Percentiles rank a stretch among this genome's conserved stretches.
Conservation (phyloP, 768 basidiomycete species). For the Heimioporus sp. region DNA sequence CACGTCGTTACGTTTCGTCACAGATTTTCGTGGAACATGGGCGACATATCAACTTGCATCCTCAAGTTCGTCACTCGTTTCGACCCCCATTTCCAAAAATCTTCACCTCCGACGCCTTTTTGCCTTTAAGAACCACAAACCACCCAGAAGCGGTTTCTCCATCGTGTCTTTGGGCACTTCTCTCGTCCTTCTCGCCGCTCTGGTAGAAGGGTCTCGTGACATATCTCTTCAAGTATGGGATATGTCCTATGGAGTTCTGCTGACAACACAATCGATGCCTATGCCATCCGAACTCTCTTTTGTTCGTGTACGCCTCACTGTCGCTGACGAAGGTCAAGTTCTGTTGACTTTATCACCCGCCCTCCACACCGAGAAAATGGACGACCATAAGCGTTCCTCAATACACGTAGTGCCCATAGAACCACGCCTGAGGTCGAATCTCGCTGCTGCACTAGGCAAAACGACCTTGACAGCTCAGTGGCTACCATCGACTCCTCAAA, state of each 20-base stretch:
- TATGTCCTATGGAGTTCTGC: constrained; percentile 61
- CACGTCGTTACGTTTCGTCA: neutral
- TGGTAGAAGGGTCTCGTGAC: constrained; percentile 35
- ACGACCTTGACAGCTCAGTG: constrained; percentile 44
- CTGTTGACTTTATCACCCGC: constrained; percentile 49
- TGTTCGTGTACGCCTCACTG: constrained; percentile 26
- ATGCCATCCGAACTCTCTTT: constrained; percentile 44
- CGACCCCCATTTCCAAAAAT: constrained; percentile 18
- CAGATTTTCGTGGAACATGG: constrained; percentile 49
- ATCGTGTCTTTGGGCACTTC: constrained; percentile 54
- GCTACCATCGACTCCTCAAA: constrained; percentile 30
- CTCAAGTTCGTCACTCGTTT: constrained; percentile 22
- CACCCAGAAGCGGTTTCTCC: constrained; percentile 26
- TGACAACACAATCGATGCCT: constrained; percentile 51
- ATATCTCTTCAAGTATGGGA: constrained; percentile 66
- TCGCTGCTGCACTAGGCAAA: constrained; percentile 62
- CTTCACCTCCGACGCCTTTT: constrained; percentile 24
- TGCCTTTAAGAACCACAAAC: constrained; percentile 5
- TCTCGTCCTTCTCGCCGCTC: constrained; percentile 52
- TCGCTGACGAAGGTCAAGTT: constrained; percentile 45
- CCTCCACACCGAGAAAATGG: constrained; percentile 11
- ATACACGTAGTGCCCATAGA: constrained; percentile 59
- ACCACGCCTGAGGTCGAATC: constrained; percentile 53
- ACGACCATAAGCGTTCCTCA: constrained; percentile 40
- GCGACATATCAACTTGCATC: constrained; percentile 33